Evolutionary conservation across 768 basidiomycete genomes (phyloP).

Genomic region (Ramaria sp.): DNA sequence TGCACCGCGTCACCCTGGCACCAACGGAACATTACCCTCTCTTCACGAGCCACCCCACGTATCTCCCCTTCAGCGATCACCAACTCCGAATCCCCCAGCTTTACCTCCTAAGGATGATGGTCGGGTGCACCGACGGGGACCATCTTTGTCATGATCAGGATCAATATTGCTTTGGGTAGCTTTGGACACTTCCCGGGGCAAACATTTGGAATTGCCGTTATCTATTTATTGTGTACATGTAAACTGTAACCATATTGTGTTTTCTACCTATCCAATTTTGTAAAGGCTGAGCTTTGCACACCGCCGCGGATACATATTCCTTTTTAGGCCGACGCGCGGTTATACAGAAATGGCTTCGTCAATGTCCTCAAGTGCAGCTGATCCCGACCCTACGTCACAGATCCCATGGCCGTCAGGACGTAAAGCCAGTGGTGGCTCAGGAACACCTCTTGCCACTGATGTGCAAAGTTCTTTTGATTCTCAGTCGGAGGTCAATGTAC

Average conservation of each 20-base stretch:
- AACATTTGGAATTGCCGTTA: not conserved
- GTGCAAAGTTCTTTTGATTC: not conserved
- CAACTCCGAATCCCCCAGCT: not conserved
- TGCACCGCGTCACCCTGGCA: not conserved
- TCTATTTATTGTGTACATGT: not conserved
- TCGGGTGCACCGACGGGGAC: not conserved
- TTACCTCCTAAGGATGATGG: conserved; percentile 1
- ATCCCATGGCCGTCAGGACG: not conserved
- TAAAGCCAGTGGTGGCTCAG: not conserved
- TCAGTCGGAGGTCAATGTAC: not conserved
- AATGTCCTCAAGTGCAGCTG: not conserved
- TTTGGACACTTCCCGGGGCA: not conserved
- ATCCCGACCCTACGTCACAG: not conserved
- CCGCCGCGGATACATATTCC: not conserved
- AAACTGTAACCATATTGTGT: not conserved
- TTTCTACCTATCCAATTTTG: not conserved
- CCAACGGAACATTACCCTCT: not conserved
- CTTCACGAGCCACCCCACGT: not conserved
- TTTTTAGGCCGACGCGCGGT: not conserved
- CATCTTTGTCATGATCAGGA: not conserved
- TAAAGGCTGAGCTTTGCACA: not conserved
- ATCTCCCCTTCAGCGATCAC: not conserved
- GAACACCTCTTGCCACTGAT: not conserved
- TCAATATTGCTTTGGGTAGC: not conserved
- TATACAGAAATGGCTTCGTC: not conserved